Evolutionary conservation across 225 moss, liverwort and hornwort species (phyloP).

Genomic region (Rhytidiadelphus loreus): DNA sequence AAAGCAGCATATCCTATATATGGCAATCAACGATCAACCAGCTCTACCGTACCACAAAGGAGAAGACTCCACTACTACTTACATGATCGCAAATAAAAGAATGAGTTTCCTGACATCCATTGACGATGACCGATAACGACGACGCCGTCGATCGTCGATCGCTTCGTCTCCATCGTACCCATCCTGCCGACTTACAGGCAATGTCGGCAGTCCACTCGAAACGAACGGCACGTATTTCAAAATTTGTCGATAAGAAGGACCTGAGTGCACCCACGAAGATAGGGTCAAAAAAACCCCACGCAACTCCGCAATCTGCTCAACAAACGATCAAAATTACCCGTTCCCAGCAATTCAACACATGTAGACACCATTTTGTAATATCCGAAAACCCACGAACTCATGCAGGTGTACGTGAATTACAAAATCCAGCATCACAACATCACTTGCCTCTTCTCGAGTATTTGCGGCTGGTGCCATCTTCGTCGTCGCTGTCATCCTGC

Average conservation of each 20-base stretch:
- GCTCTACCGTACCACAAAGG: background rate
- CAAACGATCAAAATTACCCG: background rate
- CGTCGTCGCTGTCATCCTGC: constrained; percentile 52
- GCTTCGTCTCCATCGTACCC: constrained; percentile 55
- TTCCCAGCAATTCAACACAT: background rate
- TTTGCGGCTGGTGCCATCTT: constrained; percentile 68
- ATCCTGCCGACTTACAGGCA: constrained; percentile 48
- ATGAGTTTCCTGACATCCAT: constrained; percentile 83
- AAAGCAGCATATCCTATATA: background rate
- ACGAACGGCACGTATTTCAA: constrained; percentile 75
- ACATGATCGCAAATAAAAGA: constrained; percentile 86
- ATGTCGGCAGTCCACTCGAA: constrained; percentile 57
- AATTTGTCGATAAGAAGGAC: constrained; percentile 68
- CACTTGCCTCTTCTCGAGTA: constrained; percentile 71
- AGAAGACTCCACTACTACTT: background rate
- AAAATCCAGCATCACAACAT: background rate
- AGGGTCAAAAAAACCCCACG: background rate
- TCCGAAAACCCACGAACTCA: background rate
- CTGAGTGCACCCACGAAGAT: constrained; percentile 19
- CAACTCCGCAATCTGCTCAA: background rate
- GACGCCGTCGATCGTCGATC: constrained; percentile 66
- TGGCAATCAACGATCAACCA: background rate
- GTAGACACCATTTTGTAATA: background rate
- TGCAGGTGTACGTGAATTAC: background rate
- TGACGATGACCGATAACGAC: constrained; percentile 55